A percentile compares a stretch with the other conserved stretches of the same genome.
phyloP scores from a whole-genome alignment of 78 protist species.

The Dictyostelium capitatum region DNA sequence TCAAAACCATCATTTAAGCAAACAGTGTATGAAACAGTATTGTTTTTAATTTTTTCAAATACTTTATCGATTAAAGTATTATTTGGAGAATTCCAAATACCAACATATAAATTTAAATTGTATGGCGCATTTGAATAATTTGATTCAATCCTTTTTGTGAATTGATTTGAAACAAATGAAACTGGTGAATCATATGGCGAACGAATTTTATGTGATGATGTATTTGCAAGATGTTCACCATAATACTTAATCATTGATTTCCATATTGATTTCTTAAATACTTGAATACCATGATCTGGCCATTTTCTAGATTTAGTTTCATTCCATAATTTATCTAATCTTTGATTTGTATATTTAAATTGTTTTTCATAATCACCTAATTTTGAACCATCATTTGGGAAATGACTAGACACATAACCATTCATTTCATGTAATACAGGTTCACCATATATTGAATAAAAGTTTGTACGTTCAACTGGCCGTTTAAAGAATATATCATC shows the following conservation, averaged over 20 bases:
- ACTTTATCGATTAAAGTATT: not conserved
- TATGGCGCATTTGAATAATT: not conserved
- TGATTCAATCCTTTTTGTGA: not conserved
- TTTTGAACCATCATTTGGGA: not conserved
- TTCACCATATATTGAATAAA: not conserved
- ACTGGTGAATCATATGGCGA: not conserved
- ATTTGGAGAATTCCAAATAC: not conserved
- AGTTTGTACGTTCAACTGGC: not conserved
- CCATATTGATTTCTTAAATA: not conserved
- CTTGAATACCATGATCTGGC: slow-evolving; percentile 22
- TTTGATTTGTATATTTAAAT: not conserved
- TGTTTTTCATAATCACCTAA: not conserved
- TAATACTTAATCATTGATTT: not conserved
- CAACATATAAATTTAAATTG: not conserved
- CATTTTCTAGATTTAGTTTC: not conserved
- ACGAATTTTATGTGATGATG: not conserved
- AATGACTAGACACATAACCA: not conserved
- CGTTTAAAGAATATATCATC: slow-evolving; percentile 28
- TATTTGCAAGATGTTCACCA: not conserved
- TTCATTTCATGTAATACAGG: not conserved
- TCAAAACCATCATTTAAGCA: slow-evolving; percentile 62
- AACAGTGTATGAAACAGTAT: slow-evolving; percentile 10
- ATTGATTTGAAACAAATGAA: not conserved
- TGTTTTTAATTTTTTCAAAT: not conserved
- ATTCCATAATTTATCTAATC: not conserved